Base-by-base conservation (phyloP, 2,329 filamentous ascomycete species). In the Scopulariopsis brevicaulis region DNA sequence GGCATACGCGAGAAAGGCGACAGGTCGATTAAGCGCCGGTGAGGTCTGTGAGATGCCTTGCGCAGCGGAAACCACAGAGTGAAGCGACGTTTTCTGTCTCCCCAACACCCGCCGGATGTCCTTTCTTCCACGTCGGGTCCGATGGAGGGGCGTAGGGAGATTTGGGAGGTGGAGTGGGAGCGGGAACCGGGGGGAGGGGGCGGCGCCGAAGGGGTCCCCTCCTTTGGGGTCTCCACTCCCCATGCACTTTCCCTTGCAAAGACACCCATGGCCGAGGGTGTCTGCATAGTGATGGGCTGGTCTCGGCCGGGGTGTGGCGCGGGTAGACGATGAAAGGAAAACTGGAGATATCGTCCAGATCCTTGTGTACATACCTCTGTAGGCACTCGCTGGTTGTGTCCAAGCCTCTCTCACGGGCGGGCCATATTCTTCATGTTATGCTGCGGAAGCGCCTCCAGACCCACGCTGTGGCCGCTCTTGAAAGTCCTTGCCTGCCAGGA, bases 301-400 rank as follows among this genome's bases (percentile, higher is more conserved):
- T 56, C 54, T 48, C 25, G 54, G 22, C 37, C 35, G 32, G 40
- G 54, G 54, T 56, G 54, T 56, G 40, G 54, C 54, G 46, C 14
- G 35, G 37, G 46, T 34, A 24, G 34, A 37, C 37, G 43, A 20
- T 54, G 32, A 40, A 40, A 20, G 53, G 28, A 32, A 32, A 32
- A 32, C 28, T 32, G 28, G 28, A 32, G 28, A 32, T 32, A 32
- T 32, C 28, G 4, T 8, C 28, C 28, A 32, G 4, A 4, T 28
- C 28, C 40, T 54, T 54, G 53, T 40, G 53, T 54, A 37, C 53
- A 32, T 32, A 32, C 28, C 28, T 32, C 28, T 32, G 28, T 4
- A 8, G 28, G 28, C 28, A 32, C 28, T 32, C 8, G 28, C 28
- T 32, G 8, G 28, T 32, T 8, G 28, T 32, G 28, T 8, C 28